A percentile compares a stretch with the other conserved stretches of the same genome.
phyloP scores from a whole-genome alignment of 2,329 filamentous ascomycete species.

The Aspergillus oerlinghausenensis region DNA sequence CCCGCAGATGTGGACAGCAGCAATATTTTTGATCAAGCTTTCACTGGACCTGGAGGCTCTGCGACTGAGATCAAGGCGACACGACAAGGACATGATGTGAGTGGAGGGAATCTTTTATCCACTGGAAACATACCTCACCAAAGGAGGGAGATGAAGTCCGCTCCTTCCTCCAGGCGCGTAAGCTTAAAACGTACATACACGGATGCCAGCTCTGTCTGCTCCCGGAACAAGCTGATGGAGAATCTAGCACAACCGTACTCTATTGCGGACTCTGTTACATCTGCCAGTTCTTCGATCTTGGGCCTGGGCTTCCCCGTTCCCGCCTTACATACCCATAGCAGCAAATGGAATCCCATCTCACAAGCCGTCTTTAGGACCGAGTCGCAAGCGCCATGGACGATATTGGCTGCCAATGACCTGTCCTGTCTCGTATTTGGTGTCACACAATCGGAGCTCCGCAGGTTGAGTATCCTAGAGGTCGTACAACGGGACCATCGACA shows the following conservation, averaged over 20 bases:
- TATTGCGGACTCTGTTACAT: conserved; percentile 45
- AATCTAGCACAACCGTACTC: conserved; percentile 78
- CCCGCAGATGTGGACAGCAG: conserved; percentile 67
- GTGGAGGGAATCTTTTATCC: conserved; percentile 21
- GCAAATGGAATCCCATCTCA: conserved; percentile 82
- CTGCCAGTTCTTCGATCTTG: conserved; percentile 30
- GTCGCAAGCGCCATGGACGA: conserved; percentile 84
- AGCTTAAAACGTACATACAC: conserved; percentile 84
- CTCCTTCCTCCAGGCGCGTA: conserved; percentile 57
- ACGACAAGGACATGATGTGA: conserved; percentile 18
- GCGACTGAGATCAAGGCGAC: conserved; percentile 17
- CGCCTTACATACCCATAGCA: conserved; percentile 78
- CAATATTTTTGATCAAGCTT: conserved; percentile 83
- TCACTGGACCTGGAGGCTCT: conserved; percentile 46
- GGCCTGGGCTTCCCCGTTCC: conserved; percentile 42
- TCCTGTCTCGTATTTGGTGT: conserved; percentile 99
- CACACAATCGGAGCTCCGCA: conserved; percentile 89
- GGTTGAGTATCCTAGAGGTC: conserved; percentile 90
- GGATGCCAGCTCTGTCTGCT: conserved; percentile 67
- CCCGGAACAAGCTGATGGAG: conserved; percentile 81
- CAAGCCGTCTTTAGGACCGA: conserved; percentile 99
- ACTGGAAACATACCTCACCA: conserved; percentile 30
- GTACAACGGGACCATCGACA: conserved; percentile 82
- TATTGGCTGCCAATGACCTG: conserved; percentile 90
- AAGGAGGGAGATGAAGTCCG: conserved; percentile 30